Conservation (phyloP, 768 basidiomycete genomes). For the Mycena pura region DNA sequence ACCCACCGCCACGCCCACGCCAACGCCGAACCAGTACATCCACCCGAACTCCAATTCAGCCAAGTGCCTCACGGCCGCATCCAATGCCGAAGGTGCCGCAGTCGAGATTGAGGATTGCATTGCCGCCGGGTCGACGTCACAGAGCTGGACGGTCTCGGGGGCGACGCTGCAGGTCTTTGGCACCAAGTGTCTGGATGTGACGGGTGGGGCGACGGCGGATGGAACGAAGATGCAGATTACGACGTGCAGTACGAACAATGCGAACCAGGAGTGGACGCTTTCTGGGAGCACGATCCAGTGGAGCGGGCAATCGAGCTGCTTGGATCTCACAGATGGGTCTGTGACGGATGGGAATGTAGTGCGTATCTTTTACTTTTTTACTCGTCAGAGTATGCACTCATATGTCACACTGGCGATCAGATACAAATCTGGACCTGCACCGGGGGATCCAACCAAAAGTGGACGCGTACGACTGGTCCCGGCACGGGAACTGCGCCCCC, state of each 20-base stretch:
- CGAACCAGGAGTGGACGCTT: conserved; percentile 29
- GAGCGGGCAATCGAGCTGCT: neutral
- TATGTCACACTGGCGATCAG: neutral
- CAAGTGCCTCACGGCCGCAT: conserved; percentile 29
- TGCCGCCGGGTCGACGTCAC: conserved; percentile 27
- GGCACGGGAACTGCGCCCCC: neutral
- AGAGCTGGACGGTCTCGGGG: conserved; percentile 30
- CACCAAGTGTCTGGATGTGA: conserved; percentile 31
- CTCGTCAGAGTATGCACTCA: too few relatives aligned
- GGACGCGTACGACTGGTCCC: conserved; percentile 14
- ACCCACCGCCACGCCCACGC: neutral
- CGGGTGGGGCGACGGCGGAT: neutral
- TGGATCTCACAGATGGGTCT: conserved; percentile 15
- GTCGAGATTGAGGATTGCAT: too few relatives aligned
- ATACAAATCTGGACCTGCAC: conserved; percentile 18
- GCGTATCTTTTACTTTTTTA: neutral
- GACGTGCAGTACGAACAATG: conserved; percentile 23
- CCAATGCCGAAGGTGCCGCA: conserved; percentile 30
- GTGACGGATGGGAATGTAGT: conserved; percentile 12
- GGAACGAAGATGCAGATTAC: conserved; percentile 21
- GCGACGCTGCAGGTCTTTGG: conserved; percentile 25
- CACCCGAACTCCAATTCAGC: conserved; percentile 7
- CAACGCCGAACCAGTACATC: conserved; percentile 2
- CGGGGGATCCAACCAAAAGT: conserved; percentile 7
- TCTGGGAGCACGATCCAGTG: conserved; percentile 11